phyloP scores from a whole-genome alignment of 225 moss, liverwort and hornwort genomes.

The Marchantia polymorpha region DNA sequence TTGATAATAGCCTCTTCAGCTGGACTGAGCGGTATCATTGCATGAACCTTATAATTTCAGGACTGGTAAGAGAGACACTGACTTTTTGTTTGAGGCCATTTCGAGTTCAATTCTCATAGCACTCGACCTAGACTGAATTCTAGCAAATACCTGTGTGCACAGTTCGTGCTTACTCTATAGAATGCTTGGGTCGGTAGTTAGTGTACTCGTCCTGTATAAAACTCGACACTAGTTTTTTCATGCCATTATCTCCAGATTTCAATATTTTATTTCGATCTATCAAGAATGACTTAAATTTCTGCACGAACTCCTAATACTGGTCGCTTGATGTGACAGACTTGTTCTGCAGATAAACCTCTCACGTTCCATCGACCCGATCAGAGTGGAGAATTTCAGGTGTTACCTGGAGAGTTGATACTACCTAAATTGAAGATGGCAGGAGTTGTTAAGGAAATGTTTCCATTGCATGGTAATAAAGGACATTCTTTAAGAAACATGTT shows the following conservation, averaged over 20 bases:
- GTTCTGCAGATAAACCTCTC: conserved; percentile 28
- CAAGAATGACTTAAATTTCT: too few species aligned
- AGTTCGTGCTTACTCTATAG: not conserved
- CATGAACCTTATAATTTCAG: conserved; percentile 42
- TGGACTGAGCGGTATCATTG: conserved; percentile 94
- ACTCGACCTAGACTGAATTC: too few species aligned
- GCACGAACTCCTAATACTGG: not conserved
- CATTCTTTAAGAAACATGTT: not conserved
- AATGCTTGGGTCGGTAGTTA: not conserved
- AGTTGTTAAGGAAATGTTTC: conserved; percentile 74
- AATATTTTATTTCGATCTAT: too few species aligned
- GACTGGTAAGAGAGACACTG: conserved; percentile 29
- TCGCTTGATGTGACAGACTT: conserved; percentile 29
- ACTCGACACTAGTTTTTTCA: too few species aligned
- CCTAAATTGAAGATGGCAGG: conserved; percentile 55
- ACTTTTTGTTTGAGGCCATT: not conserved
- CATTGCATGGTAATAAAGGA: conserved; percentile 65
- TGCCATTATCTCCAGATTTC: too few species aligned
- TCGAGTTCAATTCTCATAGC: too few species aligned
- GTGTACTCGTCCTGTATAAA: too few species aligned
- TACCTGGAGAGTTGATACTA: conserved; percentile 48
- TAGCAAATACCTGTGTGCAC: too few species aligned
- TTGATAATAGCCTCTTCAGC: conserved; percentile 76
- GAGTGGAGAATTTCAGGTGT: conserved; percentile 39
- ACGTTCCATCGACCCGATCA: conserved; percentile 33